Evolutionary conservation across 345 rosid genomes (phyloP).

Genomic region (Noccaea caerulescens): DNA sequence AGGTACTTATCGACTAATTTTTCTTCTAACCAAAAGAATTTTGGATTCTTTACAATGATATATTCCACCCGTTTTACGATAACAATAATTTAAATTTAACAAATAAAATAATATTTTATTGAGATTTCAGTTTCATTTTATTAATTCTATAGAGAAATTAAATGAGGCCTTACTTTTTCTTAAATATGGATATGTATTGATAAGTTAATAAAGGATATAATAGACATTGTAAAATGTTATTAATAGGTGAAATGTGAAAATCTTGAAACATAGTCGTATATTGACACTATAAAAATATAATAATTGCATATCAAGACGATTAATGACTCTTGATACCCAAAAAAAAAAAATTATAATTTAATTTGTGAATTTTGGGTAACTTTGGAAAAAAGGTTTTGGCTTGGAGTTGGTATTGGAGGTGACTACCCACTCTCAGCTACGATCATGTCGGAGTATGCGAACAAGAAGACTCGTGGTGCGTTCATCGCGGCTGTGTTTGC

Average conservation of each 20-base stretch:
- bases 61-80: no score
- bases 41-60: neutral
- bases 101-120: neutral
- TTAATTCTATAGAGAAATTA: neutral
- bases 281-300: no score
- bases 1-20: constrained; percentile 34
- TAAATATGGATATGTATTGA: neutral
- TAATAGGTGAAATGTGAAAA: no score
- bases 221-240: neutral
- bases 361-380: neutral
- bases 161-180: neutral
- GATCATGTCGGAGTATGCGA: constrained; percentile 83
- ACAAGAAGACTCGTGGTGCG: constrained; percentile 80
- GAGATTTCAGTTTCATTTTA: neutral
- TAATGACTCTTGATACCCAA: neutral
- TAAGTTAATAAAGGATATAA: neutral
- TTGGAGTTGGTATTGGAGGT: constrained; percentile 84
- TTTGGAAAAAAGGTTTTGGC: constrained; percentile 56
- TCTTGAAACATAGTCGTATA: no score
- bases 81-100: neutral
- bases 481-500: constrained; percentile 85
- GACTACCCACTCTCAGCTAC: constrained; percentile 87
- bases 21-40: neutral
- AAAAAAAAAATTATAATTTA: neutral
- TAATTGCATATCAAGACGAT: neutral